Percentiles rank a stretch among this genome's conserved stretches.
Conservation (phyloP, 1,284 basidiomycete genomes). For the Apiotrichum brassicae region DNA sequence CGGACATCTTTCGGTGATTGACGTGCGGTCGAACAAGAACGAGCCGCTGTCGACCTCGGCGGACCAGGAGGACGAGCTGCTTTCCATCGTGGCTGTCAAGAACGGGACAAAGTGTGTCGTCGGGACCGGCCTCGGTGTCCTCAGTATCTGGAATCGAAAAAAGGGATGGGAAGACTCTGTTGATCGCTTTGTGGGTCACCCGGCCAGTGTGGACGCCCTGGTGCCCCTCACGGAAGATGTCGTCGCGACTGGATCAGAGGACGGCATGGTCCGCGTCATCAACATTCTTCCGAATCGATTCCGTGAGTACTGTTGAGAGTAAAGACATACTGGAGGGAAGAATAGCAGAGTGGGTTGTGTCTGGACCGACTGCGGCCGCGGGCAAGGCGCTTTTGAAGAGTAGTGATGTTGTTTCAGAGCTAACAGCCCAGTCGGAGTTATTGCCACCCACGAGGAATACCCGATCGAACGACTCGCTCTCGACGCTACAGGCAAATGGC, state of each 20-base stretch:
- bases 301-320: constrained; percentile 29
- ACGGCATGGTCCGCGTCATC: constrained; percentile 83
- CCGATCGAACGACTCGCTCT: constrained; percentile 78
- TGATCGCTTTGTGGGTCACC: constrained; percentile 85
- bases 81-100: constrained; percentile 77
- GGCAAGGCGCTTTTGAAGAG: too few species aligned
- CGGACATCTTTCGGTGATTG: constrained; percentile 82
- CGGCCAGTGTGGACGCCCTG: constrained; percentile 76
- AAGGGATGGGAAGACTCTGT: constrained; percentile 81
- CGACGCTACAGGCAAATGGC: constrained; percentile 62
- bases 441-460: constrained; percentile 83
- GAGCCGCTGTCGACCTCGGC: constrained; percentile 74
- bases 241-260: constrained; percentile 85
- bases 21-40: constrained; percentile 68
- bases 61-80: constrained; percentile 91
- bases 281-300: constrained; percentile 85
- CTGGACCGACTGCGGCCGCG: too few species aligned
- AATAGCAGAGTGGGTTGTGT: too few species aligned
- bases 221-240: constrained; percentile 61
- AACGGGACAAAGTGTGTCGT: constrained; percentile 75
- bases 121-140: constrained; percentile 83
- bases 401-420: too few species aligned
- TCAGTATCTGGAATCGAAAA: constrained; percentile 80
- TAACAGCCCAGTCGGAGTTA: constrained; percentile 59
- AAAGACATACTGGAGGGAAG: too few species aligned